A percentile compares a stretch with the other conserved stretches of the same genome.
phyloP scores from a whole-genome alignment of 192 early-diverging fungal species.

The Irineochytrium annulatum region DNA sequence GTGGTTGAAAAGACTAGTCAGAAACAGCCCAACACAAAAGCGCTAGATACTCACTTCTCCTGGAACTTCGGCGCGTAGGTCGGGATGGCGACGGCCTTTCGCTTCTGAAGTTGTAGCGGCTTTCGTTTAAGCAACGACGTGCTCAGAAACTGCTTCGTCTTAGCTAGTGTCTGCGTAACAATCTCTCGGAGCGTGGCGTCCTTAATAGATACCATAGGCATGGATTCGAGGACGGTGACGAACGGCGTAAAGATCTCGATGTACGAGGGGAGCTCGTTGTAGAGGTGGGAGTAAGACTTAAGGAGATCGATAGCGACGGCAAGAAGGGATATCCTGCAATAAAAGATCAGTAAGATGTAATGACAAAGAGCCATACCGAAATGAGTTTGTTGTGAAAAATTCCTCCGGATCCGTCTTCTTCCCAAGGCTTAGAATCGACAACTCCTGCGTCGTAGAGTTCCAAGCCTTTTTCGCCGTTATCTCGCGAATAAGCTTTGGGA shows the following conservation, averaged over 20 bases:
- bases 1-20: not conserved
- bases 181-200: not conserved
- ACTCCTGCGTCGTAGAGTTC: conserved; percentile 13
- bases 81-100: conserved; percentile 80
- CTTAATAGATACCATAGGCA: too few relatives aligned
- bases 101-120: conserved; percentile 79
- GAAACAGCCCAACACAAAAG: not conserved
- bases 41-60: conserved; percentile 39
- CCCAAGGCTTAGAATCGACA: not conserved
- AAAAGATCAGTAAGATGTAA: not conserved
- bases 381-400: conserved; percentile 11
- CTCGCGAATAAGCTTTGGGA: conserved; percentile 15
- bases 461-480: conserved; percentile 3
- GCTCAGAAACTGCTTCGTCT: not conserved
- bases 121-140: conserved; percentile 31
- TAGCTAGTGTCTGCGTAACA: not conserved
- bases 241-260: conserved; percentile 32
- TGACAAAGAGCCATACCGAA: not conserved
- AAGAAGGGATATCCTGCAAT: conserved; percentile 18
- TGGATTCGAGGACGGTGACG: conserved; percentile 9
- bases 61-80: conserved; percentile 91
- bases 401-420: not conserved
- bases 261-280: conserved; percentile 20
- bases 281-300: conserved; percentile 20
- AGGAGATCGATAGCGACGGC: conserved; percentile 14